Evolutionary conservation across 345 rosid genomes (phyloP), one percentile per base, ranked within the genome.

Genomic region (Lepidium aucheri): DNA sequence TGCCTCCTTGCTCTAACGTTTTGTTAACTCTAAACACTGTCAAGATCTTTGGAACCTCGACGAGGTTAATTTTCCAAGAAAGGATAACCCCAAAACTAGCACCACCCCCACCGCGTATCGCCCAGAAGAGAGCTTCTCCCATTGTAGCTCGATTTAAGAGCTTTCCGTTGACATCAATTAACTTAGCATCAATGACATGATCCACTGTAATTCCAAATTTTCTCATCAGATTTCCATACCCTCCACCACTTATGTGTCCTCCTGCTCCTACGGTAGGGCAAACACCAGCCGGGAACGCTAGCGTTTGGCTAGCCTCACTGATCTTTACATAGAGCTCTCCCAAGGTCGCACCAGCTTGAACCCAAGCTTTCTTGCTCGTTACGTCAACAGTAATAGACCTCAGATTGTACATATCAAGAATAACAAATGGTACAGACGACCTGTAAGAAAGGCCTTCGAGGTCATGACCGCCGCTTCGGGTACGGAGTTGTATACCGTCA

Each of bases 381-480:
- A 75, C 41, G 40, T 87, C 80, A 22, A 78, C 51, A 26, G 20
- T 28, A 3, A 84, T 62, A 1, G 78, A 66, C 15, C 81, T 72
- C 1, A 84, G 36, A 49, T 82, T 76, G 38, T 41, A 54, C 79
- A 82, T 44, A 53, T 86, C 92, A 0, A 84, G 70, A 16, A 86
- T 42, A 24, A 84, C 16, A 42, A 82, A 84, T 0, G 89, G 80
- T 16, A 45, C 60, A 10, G 46, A 9, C 5, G 87, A 82, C 13
- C 60, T 43, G 44, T 82, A 81, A 0, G 92, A 86, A 32, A 79
- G 64, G 13, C 85, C 91, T 36, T 82, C 92, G 12, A 68, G 78
- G 65, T 85, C 90, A 53, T 83, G 87, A 33, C 90, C 90, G 0
- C 91, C 91, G 36, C 91, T 84, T 6, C 89, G 72, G 35, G 42